phyloP scores from a whole-genome alignment of 192 early-diverging fungal species.

The Diversispora epigaea region DNA sequence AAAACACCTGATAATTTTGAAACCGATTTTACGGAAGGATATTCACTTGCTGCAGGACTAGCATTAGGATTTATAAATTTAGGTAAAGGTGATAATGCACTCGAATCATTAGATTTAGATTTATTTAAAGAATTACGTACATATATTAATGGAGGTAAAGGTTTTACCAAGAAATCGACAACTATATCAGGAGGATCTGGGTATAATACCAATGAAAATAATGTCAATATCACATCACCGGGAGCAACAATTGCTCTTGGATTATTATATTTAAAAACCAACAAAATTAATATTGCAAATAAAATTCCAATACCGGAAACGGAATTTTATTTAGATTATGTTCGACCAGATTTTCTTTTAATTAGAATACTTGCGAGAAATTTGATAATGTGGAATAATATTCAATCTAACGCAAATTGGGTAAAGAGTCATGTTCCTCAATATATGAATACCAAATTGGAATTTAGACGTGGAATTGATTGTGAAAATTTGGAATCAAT shows the following conservation, averaged over 20 bases:
- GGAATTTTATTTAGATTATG: slow-evolving; percentile 57
- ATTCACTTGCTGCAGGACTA: slow-evolving; percentile 79
- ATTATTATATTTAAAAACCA: slow-evolving; percentile 80
- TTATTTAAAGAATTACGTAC: slow-evolving; percentile 56
- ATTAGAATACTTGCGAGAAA: slow-evolving; percentile 66
- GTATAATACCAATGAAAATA: slow-evolving; percentile 28
- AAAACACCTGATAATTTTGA: slow-evolving; percentile 30
- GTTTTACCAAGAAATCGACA: background rate
- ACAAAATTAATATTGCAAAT: slow-evolving; percentile 63
- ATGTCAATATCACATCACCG: slow-evolving; percentile 54
- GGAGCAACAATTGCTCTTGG: slow-evolving; percentile 82
- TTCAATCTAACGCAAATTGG: slow-evolving; percentile 67
- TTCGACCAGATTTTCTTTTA: slow-evolving; percentile 72
- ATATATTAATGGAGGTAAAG: slow-evolving; percentile 56
- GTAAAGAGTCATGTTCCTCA: slow-evolving; percentile 59
- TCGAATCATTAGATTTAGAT: slow-evolving; percentile 54
- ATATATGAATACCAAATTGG: slow-evolving; percentile 47
- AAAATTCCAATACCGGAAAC: slow-evolving; percentile 64
- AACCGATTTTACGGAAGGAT: slow-evolving; percentile 53
- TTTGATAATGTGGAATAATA: slow-evolving; percentile 74
- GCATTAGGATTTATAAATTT: slow-evolving; percentile 80
- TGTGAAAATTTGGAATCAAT: slow-evolving; percentile 45
- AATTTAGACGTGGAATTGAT: slow-evolving; percentile 16
- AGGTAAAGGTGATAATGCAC: slow-evolving; percentile 56
- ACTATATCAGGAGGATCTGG: background rate